Base-by-base conservation (phyloP, 345 rosid genomes). In the Melastoma malabathricum region DNA sequence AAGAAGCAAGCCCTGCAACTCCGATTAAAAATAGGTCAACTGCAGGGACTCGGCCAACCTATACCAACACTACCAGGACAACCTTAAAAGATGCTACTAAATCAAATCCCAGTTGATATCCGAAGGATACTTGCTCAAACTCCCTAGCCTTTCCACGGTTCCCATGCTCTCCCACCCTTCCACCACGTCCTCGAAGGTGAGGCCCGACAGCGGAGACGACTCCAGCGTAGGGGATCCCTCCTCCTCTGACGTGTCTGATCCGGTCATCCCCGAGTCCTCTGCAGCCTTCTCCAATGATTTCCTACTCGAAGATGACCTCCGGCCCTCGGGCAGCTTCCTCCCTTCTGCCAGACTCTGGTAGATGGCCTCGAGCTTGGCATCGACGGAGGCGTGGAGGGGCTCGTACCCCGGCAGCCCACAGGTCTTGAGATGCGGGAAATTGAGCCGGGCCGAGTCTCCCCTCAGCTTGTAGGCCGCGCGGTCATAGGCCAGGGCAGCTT, bases 401-500 rank as follows among this genome's bases (percentile, higher is more conserved):
- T 71, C 75, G 60, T 78, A 85, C n/a, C 83, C 84, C 86, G 50
- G 80, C 89, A n/a, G 69, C 75, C 54, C 86, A 2, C 78, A 74
- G 55, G 76, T 79, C 50, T 85, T 79, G 7, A 90, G 72, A 57
- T 79, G 70, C 0, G 98, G 94, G 70, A 90, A 90, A 63, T 90
- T 90, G 49, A 90, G 96, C 66, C 96, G 66, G 15, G 98, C 98
- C 48, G 69, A 75, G 67, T 86, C 98, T 18, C 98, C 98, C 56
- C 98, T 76, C 39, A 86, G 83, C 74, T 76, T 80, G 58, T 67
- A 90, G 22, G 98, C 98, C 0, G 98, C 98, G 52, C 64, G 69
- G 54, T 90, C 98, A 31, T 90, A 90, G 20, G 98, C 96, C 51
- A 82, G 57, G 25, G 98, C 98, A 0, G 98, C 98, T 63, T 78